Evolutionary conservation across 768 basidiomycete genomes (phyloP).

Genomic region (Serendipita sp.): DNA sequence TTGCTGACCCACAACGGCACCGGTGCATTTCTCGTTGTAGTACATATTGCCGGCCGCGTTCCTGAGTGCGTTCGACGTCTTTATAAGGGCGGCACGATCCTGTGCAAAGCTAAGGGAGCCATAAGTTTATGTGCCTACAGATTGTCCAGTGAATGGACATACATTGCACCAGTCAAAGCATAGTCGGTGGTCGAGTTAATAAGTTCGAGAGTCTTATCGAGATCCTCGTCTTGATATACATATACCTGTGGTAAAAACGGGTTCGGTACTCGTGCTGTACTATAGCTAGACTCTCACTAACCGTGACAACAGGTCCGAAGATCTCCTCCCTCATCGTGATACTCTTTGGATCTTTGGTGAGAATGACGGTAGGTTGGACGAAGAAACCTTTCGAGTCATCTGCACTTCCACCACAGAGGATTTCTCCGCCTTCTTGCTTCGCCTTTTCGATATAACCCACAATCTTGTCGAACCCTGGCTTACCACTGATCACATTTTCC

Average conservation of each 20-base stretch:
- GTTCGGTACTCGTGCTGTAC: neutral
- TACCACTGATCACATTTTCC: conserved; percentile 33
- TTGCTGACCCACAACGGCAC: conserved; percentile 94
- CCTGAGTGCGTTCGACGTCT: conserved; percentile 66
- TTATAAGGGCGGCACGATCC: conserved; percentile 65
- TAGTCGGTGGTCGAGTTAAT: conserved; percentile 79
- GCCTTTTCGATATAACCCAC: conserved; percentile 70
- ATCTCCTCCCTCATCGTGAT: conserved; percentile 90
- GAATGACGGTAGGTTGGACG: conserved; percentile 84
- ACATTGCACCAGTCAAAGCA: conserved; percentile 92
- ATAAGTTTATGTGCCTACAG: neutral
- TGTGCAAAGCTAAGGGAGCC: conserved; percentile 47
- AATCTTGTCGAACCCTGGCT: conserved; percentile 81
- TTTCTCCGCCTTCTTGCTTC: conserved; percentile 74
- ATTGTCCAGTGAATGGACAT: conserved; percentile 19
- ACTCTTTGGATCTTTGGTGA: conserved; percentile 77
- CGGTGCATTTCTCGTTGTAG: conserved; percentile 97
- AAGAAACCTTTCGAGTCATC: conserved; percentile 90
- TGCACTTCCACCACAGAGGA: conserved; percentile 69
- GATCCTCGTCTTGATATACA: conserved; percentile 78
- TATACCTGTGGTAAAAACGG: conserved; percentile 38
- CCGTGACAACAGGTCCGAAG: conserved; percentile 91
- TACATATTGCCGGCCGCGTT: conserved; percentile 94
- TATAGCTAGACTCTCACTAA: conserved; percentile 19
- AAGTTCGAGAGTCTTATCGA: conserved; percentile 70